These are phyloP conservation scores for Coniosporium apollinis DNA, from an alignment of 495 filamentous ascomycete species.

Conservation along the genomic window DNA sequence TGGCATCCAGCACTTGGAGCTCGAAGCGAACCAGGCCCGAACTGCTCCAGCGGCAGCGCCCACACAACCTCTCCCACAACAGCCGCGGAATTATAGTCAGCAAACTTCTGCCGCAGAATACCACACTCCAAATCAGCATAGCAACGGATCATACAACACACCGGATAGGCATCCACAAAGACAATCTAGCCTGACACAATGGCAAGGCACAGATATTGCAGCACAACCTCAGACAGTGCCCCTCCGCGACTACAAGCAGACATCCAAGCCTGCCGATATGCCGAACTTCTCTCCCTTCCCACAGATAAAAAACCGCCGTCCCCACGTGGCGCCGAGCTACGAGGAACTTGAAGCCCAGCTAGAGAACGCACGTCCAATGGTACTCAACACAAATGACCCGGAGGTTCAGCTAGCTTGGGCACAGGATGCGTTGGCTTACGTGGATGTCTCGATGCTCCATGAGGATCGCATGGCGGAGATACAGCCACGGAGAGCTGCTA, in stretches of 20 bases:
- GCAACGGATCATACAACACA: too few relatives aligned
- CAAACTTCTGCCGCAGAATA: constrained; percentile 5
- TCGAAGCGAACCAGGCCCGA: constrained; percentile 50
- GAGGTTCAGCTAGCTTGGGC: constrained; percentile 96
- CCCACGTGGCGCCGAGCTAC: constrained; percentile 86
- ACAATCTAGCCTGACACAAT: too few relatives aligned
- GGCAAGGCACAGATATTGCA: neutral
- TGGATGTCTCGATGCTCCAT: constrained; percentile 64
- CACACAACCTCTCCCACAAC: neutral
- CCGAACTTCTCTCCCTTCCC: constrained; percentile 89
- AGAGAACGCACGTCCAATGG: constrained; percentile 61
- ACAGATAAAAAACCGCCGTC: constrained; percentile 57
- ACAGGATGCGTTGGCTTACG: constrained; percentile 75
- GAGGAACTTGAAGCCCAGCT: constrained; percentile 83
- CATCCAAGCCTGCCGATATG: constrained; percentile 8
- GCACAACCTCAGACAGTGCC: constrained; percentile 4
- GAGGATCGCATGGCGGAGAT: constrained; percentile 47
- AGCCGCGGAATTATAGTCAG: constrained; percentile 19
- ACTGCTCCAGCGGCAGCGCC: too few relatives aligned
- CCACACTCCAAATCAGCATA: neutral
- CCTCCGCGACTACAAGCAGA: constrained; percentile 18
- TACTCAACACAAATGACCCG: constrained; percentile 86
- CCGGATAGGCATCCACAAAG: too few relatives aligned
- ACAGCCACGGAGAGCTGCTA: constrained; percentile 48
- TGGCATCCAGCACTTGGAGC: constrained; percentile 74